phyloP scores from a whole-genome alignment of 192 early-diverging fungal species.

The Umbelopsis vinacea region DNA sequence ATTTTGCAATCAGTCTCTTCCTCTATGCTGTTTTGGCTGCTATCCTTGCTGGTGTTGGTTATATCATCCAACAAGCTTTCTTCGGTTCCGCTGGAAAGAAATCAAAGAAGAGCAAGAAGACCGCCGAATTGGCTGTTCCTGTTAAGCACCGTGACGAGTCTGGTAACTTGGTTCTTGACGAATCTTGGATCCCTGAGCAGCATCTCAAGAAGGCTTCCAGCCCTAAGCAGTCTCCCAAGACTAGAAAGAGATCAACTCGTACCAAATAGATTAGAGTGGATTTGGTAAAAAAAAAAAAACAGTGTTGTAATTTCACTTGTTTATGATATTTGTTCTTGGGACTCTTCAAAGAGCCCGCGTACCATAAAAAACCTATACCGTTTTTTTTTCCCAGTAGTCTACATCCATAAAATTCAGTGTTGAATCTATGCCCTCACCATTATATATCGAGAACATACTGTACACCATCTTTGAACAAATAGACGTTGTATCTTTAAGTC shows the following conservation, averaged over 20 bases:
- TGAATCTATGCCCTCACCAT: not conserved
- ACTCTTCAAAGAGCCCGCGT: no score
- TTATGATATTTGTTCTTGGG: no score
- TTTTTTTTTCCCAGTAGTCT: no score
- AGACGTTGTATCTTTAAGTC: not conserved
- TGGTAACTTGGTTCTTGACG: conserved; percentile 46
- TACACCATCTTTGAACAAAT: not conserved
- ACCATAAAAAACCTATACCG: no score
- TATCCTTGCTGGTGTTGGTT: conserved; percentile 47
- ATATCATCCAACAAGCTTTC: conserved; percentile 51
- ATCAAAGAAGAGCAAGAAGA: conserved; percentile 37
- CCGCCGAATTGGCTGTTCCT: conserved; percentile 24
- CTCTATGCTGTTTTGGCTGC: conserved; percentile 50
- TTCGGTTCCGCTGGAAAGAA: conserved; percentile 41
- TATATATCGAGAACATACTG: not conserved
- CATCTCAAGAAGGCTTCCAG: conserved; percentile 37
- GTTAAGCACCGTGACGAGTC: conserved; percentile 43
- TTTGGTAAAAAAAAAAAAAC: not conserved
- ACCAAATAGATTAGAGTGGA: conserved; percentile 15
- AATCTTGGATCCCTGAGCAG: conserved; percentile 61
- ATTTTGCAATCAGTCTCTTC: conserved; percentile 43
- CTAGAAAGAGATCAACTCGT: conserved; percentile 38
- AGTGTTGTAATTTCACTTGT: not conserved
- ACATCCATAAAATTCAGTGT: not conserved
- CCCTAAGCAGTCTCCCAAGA: conserved; percentile 32